These are phyloP conservation scores for Diaporthe aspalathi DNA, from an alignment of 2,329 filamentous ascomycete species.

Conservation along the genomic window DNA sequence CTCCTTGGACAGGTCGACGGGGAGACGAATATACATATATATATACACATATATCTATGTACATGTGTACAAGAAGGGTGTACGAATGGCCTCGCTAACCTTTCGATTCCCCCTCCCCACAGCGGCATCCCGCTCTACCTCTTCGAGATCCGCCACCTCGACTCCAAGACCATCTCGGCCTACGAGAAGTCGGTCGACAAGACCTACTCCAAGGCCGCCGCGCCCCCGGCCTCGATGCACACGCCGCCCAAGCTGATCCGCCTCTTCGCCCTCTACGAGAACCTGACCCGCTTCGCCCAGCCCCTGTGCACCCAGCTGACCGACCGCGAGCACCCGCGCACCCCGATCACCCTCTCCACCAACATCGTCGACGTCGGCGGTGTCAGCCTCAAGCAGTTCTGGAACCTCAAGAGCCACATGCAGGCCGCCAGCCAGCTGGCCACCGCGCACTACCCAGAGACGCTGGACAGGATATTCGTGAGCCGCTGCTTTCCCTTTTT, in stretches of 20 bases:
- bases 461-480: conserved; percentile 80
- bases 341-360: conserved; percentile 91
- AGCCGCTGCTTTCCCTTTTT: not conserved
- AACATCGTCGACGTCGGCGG: conserved; percentile 95
- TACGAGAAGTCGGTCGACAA: conserved; percentile 78
- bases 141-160: conserved; percentile 86
- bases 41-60: too few relatives aligned
- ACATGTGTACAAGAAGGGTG: not conserved
- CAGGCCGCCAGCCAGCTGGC: conserved; percentile 89
- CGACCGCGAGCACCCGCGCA: conserved; percentile 77
- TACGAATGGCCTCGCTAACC: not conserved
- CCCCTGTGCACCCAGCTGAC: conserved; percentile 83
- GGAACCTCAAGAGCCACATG: conserved; percentile 95
- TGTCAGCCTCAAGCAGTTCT: conserved; percentile 92
- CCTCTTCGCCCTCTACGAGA: conserved; percentile 93
- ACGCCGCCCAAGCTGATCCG: conserved; percentile 82
- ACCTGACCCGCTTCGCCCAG: conserved; percentile 86
- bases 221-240: conserved; percentile 68
- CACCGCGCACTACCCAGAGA: conserved; percentile 95
- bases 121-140: conserved; percentile 93
- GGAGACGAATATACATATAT: not conserved
- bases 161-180: conserved; percentile 81
- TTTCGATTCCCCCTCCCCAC: not conserved
- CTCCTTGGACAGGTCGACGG: too few relatives aligned
- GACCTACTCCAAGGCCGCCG: conserved; percentile 65